These are phyloP conservation scores for Zychaea mexicana DNA, from an alignment of 371 early-diverging fungal species.

Conservation along the genomic window DNA sequence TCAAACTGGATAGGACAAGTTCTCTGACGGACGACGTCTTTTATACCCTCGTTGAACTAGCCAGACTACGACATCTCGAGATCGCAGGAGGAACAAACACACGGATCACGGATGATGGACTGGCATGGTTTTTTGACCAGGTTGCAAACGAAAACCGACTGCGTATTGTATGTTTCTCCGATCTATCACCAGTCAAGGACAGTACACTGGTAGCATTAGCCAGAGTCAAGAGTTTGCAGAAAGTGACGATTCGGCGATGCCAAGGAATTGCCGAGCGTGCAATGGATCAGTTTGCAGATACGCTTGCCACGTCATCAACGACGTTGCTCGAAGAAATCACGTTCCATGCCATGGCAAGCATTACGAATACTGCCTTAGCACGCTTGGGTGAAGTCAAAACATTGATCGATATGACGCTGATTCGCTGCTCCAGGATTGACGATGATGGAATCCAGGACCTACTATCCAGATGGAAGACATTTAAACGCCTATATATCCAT, in stretches of 20 bases:
- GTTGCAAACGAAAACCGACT: background rate
- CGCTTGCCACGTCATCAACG: background rate
- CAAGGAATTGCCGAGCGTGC: background rate
- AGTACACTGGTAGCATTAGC: background rate
- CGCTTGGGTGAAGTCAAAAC: background rate
- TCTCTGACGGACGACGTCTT: background rate
- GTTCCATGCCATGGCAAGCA: slow-evolving; percentile 4
- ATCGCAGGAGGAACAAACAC: background rate
- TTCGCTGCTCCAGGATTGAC: background rate
- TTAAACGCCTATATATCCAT: slow-evolving; percentile 1
- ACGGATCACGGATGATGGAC: background rate
- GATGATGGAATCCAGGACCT: background rate
- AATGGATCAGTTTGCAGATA: background rate
- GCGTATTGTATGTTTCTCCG: background rate
- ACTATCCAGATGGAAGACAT: background rate
- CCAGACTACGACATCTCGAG: background rate
- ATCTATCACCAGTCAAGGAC: background rate
- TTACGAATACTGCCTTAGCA: background rate
- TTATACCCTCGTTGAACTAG: background rate
- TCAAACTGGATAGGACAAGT: background rate
- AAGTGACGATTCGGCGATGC: background rate
- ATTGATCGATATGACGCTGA: background rate
- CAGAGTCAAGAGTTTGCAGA: background rate
- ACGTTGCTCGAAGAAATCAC: slow-evolving; percentile 5
- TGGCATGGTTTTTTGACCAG: background rate